Conservation (phyloP, 768 basidiomycete species). For the Lactarius psammicola region DNA sequence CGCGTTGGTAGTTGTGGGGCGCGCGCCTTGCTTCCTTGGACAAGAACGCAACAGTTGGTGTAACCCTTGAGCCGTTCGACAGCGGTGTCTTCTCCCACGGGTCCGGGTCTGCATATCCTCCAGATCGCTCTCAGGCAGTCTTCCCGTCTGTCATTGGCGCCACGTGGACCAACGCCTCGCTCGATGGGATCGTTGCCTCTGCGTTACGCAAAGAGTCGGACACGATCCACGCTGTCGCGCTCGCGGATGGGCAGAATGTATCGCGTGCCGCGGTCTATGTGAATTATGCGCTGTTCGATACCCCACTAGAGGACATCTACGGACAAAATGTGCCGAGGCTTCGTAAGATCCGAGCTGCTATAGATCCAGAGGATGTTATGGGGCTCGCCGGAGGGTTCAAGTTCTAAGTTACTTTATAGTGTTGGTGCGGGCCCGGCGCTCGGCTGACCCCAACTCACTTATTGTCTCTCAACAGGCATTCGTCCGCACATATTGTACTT, state of each 20-base stretch:
- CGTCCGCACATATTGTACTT: background rate
- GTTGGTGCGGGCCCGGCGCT: no score
- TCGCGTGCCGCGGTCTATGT: slow-evolving; percentile 19
- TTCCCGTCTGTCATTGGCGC: background rate
- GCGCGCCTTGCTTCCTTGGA: slow-evolving; percentile 3
- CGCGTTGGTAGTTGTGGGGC: slow-evolving; percentile 12
- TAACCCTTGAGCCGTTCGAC: slow-evolving; percentile 12
- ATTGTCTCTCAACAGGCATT: background rate
- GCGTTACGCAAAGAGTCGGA: slow-evolving; percentile 34
- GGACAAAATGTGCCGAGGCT: slow-evolving; percentile 26
- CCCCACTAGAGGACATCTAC: slow-evolving; percentile 25
- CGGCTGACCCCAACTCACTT: background rate
- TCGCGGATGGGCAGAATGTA: slow-evolving; percentile 29
- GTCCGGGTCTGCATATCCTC: slow-evolving; percentile 20
- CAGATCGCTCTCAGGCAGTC: slow-evolving; percentile 16
- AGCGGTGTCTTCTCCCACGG: slow-evolving; percentile 14
- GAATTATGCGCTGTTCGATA: slow-evolving; percentile 28
- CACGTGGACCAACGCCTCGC: slow-evolving; percentile 25
- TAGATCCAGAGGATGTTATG: slow-evolving; percentile 32
- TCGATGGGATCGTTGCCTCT: slow-evolving; percentile 43
- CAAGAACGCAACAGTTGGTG: background rate
- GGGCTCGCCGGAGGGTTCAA: slow-evolving; percentile 31
- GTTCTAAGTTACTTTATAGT: slow-evolving; percentile 4
- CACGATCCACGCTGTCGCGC: slow-evolving; percentile 7
- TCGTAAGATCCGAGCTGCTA: slow-evolving; percentile 1